Base-by-base conservation (phyloP, 1,284 basidiomycete genomes). In the Rhodotorula sp. region DNA sequence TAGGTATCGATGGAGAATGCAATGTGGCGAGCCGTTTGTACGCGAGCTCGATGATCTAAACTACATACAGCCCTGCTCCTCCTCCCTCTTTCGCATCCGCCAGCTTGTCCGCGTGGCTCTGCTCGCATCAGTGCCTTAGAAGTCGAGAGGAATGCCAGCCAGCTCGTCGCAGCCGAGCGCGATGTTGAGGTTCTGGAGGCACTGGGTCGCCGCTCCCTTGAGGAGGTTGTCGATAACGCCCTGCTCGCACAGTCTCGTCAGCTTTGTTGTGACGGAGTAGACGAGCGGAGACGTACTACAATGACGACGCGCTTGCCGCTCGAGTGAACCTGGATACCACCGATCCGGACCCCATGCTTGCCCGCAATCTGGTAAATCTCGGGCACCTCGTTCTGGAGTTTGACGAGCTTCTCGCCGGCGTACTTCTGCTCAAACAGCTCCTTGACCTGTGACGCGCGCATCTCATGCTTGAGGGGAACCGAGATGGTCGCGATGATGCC, bases 151-250 rank as follows among this genome's bases (percentile, higher is more conserved):
- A 34, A 74, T 74, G n/a, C 73, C 73, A 30, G 62, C 75, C 50
- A 64, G 69, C 59, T 73, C 69, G 71, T 95, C 92, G 76, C 91
- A 92, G 20, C 95, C 95, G 44, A 99, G 85, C 4, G 93, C 89
- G 59, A 98, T 85, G 83, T 99, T 99, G 78, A 99, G 81, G 81
- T 99, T 99, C 90, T 97, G 80, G 69, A 99, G 79, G 80, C 94
- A 98, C 81, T 99, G 96, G 26, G 95, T 99, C 11, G 95, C 95
- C 58, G 95, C 96, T 16, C 95, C 95, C 81, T 99, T 99, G 71
- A 99, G 84, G 68, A 99, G 82, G 82, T 99, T 99, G 80, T 99
- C 96, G 74, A 99, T 81, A 0, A 92, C 92, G 65, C 92, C 93
- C 89, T 91, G 75, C 24, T 26, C 20, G 18, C 28, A 44, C 7